Base-by-base conservation (phyloP, 106 monocot species). In the Allium fistulosum region DNA sequence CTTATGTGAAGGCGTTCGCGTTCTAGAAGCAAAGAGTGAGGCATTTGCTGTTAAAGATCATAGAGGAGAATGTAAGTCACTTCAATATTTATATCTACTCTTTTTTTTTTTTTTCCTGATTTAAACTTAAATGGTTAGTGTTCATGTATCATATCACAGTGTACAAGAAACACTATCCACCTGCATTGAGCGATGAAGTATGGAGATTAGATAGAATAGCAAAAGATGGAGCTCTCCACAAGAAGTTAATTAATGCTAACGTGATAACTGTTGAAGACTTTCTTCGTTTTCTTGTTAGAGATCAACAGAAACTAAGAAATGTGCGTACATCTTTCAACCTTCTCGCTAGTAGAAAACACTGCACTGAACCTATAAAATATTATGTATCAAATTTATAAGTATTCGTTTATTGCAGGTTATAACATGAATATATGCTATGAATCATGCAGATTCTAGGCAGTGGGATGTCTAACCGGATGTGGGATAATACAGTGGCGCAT, bases 101-200 rank as follows among this genome's bases (percentile, higher is more conserved):
- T 62, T 7, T 50, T 48, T 7, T 12, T 17, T 17, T 14, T 53
- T 45, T 15, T 61, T 27, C 22, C 1, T 62, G 62, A 46, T 62
- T 62, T 46, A 62, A 4, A 60, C 18, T 60, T 11, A 46, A 9
- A 46, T 12, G 7, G 10, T 46, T 74, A 8, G 5, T 37, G 37
- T 37, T 37, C 37, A 37, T 37, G 2, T 37, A 37, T 37, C 37
- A 37, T 37, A 37, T 37, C 37, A 1, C 73, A 79, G 79, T 74
- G 63, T 79, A 79, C 69, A 79, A 74, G 59, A 79, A 79, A 59
- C 79, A 79, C 7, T 79, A 79, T 47, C 79, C 79, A n/a, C 79
- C 79, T 55, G 74, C 69, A 6, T 37, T 79, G 4, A 59, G 61
- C 4, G 79, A 79, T 65, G 74, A 79, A 9, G 79, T 79, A 26